These are phyloP conservation scores for Rhodosporidiobolus odoratus DNA, from an alignment of 768 basidiomycete genomes.

Conservation along the genomic window DNA sequence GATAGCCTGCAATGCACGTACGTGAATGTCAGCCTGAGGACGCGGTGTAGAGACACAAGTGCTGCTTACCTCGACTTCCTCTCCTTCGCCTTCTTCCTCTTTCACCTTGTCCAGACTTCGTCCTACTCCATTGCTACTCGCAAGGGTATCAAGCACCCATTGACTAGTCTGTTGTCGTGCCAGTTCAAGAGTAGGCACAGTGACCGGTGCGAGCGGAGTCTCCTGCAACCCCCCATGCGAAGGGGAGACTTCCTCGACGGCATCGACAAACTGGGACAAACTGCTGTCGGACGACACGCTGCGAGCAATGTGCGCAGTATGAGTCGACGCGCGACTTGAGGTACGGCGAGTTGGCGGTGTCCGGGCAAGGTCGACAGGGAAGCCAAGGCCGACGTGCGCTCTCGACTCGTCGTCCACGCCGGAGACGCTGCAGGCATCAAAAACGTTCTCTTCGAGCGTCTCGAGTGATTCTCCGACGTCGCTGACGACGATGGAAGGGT, in stretches of 20 bases:
- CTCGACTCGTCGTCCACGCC: neutral
- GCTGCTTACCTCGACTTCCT: conserved; percentile 4
- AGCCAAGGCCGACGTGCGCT: neutral
- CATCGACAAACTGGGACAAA: conserved; percentile 17
- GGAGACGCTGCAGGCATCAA: conserved; percentile 7
- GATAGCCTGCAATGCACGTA: neutral
- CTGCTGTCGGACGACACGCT: conserved; percentile 14
- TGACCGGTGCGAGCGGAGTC: neutral
- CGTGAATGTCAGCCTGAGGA: neutral
- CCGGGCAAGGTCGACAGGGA: neutral
- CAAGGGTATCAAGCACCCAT: conserved; percentile 27
- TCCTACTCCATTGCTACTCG: neutral
- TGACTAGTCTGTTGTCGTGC: conserved; percentile 11
- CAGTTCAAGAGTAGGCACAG: neutral
- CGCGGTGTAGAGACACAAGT: neutral
- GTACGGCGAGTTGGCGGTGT: neutral
- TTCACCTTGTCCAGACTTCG: conserved; percentile 8
- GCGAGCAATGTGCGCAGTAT: too few relatives aligned
- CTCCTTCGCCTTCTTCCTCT: conserved; percentile 17
- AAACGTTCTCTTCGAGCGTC: neutral
- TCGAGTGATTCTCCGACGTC: neutral
- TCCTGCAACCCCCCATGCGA: neutral
- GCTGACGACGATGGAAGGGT: neutral
- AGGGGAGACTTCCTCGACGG: neutral
- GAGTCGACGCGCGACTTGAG: too few relatives aligned